Conservation (phyloP, 2,329 filamentous ascomycete genomes). For the Pseudocercospora fijiensis region DNA sequence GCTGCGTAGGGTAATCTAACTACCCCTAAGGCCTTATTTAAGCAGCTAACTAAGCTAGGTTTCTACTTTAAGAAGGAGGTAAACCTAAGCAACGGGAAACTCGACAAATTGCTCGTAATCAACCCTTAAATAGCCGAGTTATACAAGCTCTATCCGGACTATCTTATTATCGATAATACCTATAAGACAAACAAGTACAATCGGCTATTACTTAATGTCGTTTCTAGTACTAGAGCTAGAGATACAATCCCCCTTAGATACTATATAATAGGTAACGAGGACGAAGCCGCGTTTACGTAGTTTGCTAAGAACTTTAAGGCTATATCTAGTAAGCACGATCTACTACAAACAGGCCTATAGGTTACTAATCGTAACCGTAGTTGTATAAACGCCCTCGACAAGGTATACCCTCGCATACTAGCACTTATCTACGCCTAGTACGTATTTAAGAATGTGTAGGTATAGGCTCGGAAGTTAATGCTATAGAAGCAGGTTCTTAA, state of each 20-base stretch:
- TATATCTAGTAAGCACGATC: neutral
- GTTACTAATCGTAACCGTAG: neutral
- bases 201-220: neutral
- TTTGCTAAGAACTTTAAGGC: neutral
- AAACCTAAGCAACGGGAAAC: no score
- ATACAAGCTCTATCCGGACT: neutral
- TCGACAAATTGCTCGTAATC: neutral
- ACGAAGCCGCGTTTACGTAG: neutral
- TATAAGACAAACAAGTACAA: neutral
- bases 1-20: neutral
- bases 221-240: neutral
- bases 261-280: neutral
- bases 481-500: neutral
- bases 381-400: neutral
- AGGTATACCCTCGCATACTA: neutral
- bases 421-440: neutral
- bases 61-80: neutral
- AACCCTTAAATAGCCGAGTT: neutral
- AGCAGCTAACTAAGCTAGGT: neutral
- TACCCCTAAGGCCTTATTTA: neutral
- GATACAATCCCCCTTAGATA: neutral
- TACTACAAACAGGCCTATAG: neutral
- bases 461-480: neutral
- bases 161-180: neutral
- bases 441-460: conserved; percentile 3